phyloP scores from a whole-genome alignment of 2,329 filamentous ascomycete genomes.

The Epichloe festucae region DNA sequence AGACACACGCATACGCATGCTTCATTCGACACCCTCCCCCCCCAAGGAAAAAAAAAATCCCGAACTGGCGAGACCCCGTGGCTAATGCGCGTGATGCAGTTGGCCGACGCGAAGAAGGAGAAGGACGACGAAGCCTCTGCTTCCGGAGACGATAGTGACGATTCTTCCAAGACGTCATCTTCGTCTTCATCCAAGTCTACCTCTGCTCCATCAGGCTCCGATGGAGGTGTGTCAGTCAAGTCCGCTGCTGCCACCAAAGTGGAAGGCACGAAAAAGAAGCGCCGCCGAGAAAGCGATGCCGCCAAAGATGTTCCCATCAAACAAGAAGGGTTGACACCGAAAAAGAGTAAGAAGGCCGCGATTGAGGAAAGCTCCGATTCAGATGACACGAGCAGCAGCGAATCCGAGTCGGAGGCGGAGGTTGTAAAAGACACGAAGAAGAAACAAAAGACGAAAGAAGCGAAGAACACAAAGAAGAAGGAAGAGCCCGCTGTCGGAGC shows the following conservation, averaged over 20 bases:
- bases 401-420: neutral
- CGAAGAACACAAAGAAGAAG: constrained; percentile 9
- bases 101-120: constrained; percentile 13
- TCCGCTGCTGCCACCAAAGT: constrained; percentile 11
- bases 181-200: constrained; percentile 11
- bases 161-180: constrained; percentile 9
- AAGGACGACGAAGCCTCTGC: constrained; percentile 7
- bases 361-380: neutral
- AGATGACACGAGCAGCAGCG: neutral
- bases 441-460: constrained; percentile 9
- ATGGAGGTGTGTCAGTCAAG: constrained; percentile 13
- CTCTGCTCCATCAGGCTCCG: constrained; percentile 11
- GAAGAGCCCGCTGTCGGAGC: constrained; percentile 11
- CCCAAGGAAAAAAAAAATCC: too few species aligned
- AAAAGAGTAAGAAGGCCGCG: constrained; percentile 1
- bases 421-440: constrained; percentile 7
- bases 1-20: neutral
- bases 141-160: constrained; percentile 9
- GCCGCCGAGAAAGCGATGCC: constrained; percentile 14
- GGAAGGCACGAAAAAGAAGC: constrained; percentile 19
- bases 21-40: neutral
- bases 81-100: constrained; percentile 4
- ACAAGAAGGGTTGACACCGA: neutral
- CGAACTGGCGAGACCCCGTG: neutral
- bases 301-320: constrained; percentile 12